These are phyloP conservation scores for Diplodia intermedia DNA, from an alignment of 2,329 filamentous ascomycete species.

Conservation along the genomic window DNA sequence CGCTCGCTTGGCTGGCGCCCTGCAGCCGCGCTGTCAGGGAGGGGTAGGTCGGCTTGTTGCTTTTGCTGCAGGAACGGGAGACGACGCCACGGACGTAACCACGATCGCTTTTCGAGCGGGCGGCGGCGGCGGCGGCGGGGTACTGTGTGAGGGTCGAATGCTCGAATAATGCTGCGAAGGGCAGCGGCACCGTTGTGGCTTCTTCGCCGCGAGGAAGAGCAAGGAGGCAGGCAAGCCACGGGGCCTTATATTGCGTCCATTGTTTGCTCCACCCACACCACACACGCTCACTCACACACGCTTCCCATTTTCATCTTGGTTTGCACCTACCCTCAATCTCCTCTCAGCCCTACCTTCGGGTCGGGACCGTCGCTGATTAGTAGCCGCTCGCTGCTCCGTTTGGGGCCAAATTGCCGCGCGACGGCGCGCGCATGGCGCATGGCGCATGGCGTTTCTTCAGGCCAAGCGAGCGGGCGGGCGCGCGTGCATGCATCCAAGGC, in stretches of 20 bases:
- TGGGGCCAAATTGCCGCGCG: not conserved
- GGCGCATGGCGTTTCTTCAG: slow-evolving; percentile 6
- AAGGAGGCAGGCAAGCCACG: not conserved
- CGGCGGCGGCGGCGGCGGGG: not conserved
- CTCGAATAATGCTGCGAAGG: not conserved
- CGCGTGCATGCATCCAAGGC: too few species aligned
- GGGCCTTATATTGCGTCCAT: slow-evolving; percentile 5
- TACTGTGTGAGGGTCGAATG: not conserved
- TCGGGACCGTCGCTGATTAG: not conserved
- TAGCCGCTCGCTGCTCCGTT: not conserved
- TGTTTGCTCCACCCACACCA: not conserved
- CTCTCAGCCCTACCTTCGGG: not conserved
- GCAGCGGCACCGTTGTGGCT: not conserved
- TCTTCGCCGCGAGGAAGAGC: not conserved
- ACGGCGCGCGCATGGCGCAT: not conserved
- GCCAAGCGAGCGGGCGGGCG: not conserved
- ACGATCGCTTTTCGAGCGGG: not conserved
- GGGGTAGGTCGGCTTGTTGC: not conserved
- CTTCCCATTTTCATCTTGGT: not conserved
- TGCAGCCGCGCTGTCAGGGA: not conserved
- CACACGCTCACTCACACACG: not conserved
- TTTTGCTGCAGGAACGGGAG: slow-evolving; percentile 6
- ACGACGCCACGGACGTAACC: slow-evolving; percentile 24
- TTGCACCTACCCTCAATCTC: not conserved
- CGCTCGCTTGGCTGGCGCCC: not conserved